Conservation (phyloP, 148 eudicot genomes). For the Oxyria digyna region DNA sequence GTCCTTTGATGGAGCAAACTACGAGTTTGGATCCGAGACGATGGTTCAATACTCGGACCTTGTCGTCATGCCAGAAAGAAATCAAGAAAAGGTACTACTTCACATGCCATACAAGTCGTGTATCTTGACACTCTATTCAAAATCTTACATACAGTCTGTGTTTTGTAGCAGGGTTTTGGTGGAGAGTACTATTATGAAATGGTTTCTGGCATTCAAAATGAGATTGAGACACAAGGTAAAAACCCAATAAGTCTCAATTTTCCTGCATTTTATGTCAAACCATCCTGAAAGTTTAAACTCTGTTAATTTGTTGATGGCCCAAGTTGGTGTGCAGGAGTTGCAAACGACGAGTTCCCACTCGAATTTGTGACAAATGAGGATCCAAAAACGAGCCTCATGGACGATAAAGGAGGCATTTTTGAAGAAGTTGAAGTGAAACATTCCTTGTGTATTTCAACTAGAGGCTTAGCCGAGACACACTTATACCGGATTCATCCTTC, state of each 20-base stretch:
- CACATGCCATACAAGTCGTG: not conserved
- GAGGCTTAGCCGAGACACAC: constrained; percentile 47
- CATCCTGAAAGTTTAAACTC: not conserved
- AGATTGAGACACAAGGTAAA: constrained; percentile 7
- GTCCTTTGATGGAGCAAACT: constrained; percentile 13
- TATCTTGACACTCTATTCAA: not conserved
- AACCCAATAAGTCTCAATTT: not conserved
- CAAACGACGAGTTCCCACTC: constrained; percentile 19
- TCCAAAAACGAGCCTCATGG: constrained; percentile 28
- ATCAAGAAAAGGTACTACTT: constrained; percentile 40
- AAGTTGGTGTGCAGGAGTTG: not conserved
- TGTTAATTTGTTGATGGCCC: not conserved
- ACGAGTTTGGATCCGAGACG: constrained; percentile 20
- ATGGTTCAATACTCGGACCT: constrained; percentile 54
- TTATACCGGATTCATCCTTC: constrained; percentile 64
- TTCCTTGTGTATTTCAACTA: constrained; percentile 42
- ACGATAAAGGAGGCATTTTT: constrained; percentile 16
- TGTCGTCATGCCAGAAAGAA: constrained; percentile 47
- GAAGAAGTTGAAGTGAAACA: constrained; percentile 56
- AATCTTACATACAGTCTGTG: not conserved
- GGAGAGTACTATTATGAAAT: not conserved
- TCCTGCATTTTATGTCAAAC: not conserved
- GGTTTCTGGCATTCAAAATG: not conserved
- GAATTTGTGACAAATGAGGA: constrained; percentile 25
- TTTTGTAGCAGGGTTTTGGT: not conserved